These are phyloP conservation scores for Astragalus glycyphyllos DNA, from an alignment of 306 rosid species.

Conservation along the genomic window DNA sequence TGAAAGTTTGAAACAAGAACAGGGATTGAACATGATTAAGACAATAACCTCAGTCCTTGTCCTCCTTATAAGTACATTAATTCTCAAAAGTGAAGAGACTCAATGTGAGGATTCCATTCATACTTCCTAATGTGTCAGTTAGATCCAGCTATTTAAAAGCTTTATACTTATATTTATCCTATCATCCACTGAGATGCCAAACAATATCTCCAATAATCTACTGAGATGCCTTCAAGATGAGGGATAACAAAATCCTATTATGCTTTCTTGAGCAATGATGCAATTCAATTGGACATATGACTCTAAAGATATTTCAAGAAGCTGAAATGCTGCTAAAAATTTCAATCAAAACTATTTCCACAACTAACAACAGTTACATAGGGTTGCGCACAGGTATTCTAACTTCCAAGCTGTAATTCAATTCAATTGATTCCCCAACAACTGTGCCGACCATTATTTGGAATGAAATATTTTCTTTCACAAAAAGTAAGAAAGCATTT, in stretches of 20 bases:
- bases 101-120: neutral
- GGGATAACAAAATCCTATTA: slow-evolving; percentile 8
- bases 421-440: neutral
- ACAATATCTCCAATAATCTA: no score
- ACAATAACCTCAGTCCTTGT: neutral
- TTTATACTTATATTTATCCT: no score
- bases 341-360: slow-evolving; percentile 6
- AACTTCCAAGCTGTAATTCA: neutral
- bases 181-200: no score
- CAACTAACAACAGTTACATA: neutral
- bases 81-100: slow-evolving; percentile 2
- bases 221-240: neutral
- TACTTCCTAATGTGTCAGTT: no score
- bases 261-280: neutral
- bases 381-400: neutral
- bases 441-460: neutral
- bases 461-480: neutral
- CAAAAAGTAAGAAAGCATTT: neutral
- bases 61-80: neutral
- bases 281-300: neutral
- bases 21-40: slow-evolving; percentile 16
- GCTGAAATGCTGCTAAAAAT: neutral
- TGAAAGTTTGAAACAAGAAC: neutral
- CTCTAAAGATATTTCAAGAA: slow-evolving; percentile 12
- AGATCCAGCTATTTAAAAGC: no score